Base-by-base conservation (phyloP, 2,329 filamentous ascomycete genomes). In the Emmonsiellopsis sp. region DNA sequence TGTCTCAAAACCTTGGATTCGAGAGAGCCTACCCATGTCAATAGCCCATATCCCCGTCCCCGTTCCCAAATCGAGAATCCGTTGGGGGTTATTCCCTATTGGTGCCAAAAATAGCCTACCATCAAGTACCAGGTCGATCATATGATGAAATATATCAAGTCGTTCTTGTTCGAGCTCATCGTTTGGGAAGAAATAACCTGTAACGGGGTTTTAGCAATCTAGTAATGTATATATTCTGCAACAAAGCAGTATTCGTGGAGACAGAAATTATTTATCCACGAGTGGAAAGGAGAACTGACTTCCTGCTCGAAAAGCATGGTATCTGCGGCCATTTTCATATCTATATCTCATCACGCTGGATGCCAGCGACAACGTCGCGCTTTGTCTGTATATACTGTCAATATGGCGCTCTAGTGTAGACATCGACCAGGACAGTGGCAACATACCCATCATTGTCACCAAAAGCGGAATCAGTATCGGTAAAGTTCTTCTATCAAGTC, bases 41-140 rank as follows among this genome's bases (percentile, higher is more conserved):
- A 65, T 65, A 13, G 66, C 59, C 66, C 66, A 68, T 46, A 65
- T 61, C 10, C 65, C 66, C 2, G 62, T 66, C 7, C 64, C 64
- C 0, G 76, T 79, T 3, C 77, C 77, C 14, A 79, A 63, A 60
- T 80, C 78, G 5, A 80, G 66, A 17, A 74, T 71, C 21, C 70
- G 66, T 40, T 67, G 67, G 1, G 71, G 70, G 6, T 54, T 14
- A 5, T 55, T 9, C 2, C 66, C 59, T 10, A 77, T 61, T 3
- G 77, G 76, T 6, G 75, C 71, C 11, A 74, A 65, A 58, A 71
- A 71, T 5, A 79, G 68, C 42, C 68, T 67, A 48, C 74, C 73
- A 37, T 68, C 64, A 42, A 74, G 69, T 1, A 73, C 66, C 53
- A 81, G 73, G 42, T 76, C 74, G 43, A 79, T 68, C 51, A 74